Evolutionary conservation across 306 rosid species (phyloP).

Genomic region (Ammopiptanthus mongolicus): DNA sequence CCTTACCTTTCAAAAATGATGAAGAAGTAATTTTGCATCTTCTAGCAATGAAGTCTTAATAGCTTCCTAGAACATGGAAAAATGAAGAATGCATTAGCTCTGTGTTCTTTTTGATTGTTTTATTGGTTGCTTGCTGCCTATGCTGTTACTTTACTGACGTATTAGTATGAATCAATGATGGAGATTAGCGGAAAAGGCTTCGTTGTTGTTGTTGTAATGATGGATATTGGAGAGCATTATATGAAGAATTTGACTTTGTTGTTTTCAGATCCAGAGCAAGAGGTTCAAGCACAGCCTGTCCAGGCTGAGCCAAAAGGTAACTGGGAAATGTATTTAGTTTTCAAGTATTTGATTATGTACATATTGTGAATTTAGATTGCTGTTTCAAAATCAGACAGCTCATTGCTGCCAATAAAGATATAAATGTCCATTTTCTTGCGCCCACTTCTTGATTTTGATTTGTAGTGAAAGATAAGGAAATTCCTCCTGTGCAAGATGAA

Average conservation of each 20-base stretch:
- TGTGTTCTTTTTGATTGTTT: slow-evolving; percentile 15
- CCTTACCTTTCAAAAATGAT: not conserved
- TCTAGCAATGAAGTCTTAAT: not conserved
- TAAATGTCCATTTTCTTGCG: slow-evolving; percentile 4
- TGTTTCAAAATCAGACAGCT: not conserved
- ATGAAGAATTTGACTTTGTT: slow-evolving; percentile 14
- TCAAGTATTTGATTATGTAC: not conserved
- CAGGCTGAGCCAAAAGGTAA: slow-evolving; percentile 60
- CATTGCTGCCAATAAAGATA: not conserved
- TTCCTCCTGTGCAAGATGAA: slow-evolving; percentile 24
- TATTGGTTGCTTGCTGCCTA: slow-evolving; percentile 5
- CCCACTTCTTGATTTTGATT: slow-evolving; percentile 28
- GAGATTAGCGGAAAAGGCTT: not conserved
- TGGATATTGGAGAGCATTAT: not conserved
- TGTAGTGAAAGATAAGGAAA: slow-evolving; percentile 52
- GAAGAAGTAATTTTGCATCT: not conserved
- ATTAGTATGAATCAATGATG: not conserved
- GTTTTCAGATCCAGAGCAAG: slow-evolving; percentile 49
- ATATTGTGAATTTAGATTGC: not conserved
- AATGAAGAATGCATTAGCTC: not conserved
- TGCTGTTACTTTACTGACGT: slow-evolving; percentile 6
- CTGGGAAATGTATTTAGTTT: not conserved
- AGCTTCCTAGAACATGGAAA: not conserved
- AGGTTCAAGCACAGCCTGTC: slow-evolving; percentile 26
- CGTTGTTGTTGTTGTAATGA: not conserved